Percentiles rank a stretch among this genome's conserved stretches.
phyloP scores from a whole-genome alignment of 495 filamentous ascomycete genomes.

The Penicillium cinerascens region DNA sequence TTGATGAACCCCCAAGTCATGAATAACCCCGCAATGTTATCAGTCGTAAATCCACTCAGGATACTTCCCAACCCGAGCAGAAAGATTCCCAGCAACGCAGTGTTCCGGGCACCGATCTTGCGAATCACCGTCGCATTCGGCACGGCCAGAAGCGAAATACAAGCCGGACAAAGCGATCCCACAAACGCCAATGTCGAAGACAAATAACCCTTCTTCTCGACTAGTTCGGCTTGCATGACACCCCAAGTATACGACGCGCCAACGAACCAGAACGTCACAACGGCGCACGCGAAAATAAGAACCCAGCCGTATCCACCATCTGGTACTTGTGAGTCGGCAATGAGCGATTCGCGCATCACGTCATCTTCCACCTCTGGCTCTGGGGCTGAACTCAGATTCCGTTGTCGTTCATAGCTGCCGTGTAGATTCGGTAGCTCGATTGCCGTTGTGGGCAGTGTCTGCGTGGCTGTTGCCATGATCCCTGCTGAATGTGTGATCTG shows the following conservation, averaged over 20 bases:
- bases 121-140: slow-evolving; percentile 49
- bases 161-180: slow-evolving; percentile 47
- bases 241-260: slow-evolving; percentile 56
- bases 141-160: slow-evolving; percentile 47
- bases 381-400: slow-evolving; percentile 8
- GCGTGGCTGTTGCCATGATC: slow-evolving; percentile 17
- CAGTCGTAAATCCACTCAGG: slow-evolving; percentile 45
- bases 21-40: slow-evolving; percentile 51
- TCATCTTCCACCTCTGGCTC: slow-evolving; percentile 27
- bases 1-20: slow-evolving; percentile 53
- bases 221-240: slow-evolving; percentile 52
- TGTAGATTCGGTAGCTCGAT: slow-evolving; percentile 14
- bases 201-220: slow-evolving; percentile 42
- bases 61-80: slow-evolving; percentile 48
- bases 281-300: slow-evolving; percentile 48
- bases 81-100: slow-evolving; percentile 43
- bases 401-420: slow-evolving; percentile 14
- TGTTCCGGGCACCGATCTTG: slow-evolving; percentile 42
- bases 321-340: slow-evolving; percentile 48
- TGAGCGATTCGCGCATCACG: slow-evolving; percentile 46
- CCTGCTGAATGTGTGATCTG: neutral
- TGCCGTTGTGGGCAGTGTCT: slow-evolving; percentile 19
- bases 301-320: slow-evolving; percentile 61
- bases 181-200: slow-evolving; percentile 55
- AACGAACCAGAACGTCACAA: slow-evolving; percentile 53